Evolutionary conservation across 441 rosid species (phyloP).

Genomic region (Populus hybrid): DNA sequence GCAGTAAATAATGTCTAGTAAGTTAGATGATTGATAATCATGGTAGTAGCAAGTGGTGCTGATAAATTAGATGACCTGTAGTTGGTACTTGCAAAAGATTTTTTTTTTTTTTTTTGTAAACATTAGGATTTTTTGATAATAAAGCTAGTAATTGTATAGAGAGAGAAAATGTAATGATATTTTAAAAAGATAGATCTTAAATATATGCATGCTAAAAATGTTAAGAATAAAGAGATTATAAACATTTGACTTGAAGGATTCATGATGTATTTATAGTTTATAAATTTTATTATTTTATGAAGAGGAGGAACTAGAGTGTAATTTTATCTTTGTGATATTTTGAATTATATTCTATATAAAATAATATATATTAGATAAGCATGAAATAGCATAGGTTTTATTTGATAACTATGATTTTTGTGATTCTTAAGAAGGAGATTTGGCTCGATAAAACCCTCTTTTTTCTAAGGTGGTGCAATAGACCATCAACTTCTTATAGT

Average conservation of each 20-base stretch:
- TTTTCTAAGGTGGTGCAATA: not conserved
- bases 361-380: too few species aligned
- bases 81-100: fast-evolving
- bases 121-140: fast-evolving
- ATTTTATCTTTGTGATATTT: too few species aligned
- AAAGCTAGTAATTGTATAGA: fast-evolving
- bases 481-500: not conserved
- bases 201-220: too few species aligned
- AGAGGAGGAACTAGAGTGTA: fast-evolving
- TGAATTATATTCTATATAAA: fast-evolving
- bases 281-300: fast-evolving
- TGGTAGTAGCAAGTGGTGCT: too few species aligned
- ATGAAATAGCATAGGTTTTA: too few species aligned
- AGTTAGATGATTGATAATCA: too few species aligned
- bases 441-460: too few species aligned
- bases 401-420: too few species aligned
- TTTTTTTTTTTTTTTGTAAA: too few species aligned
- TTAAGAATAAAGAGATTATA: too few species aligned
- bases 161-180: fast-evolving
- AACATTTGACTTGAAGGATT: fast-evolving
- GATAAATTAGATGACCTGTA: fast-evolving
- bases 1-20: fast-evolving
- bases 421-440: too few species aligned
- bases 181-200: fast-evolving
- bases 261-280: fast-evolving